A percentile compares a stretch with the other conserved stretches of the same genome.
Evolutionary conservation across 208 protist genomes (phyloP).

Genomic region (Leishmania amazonensis): DNA sequence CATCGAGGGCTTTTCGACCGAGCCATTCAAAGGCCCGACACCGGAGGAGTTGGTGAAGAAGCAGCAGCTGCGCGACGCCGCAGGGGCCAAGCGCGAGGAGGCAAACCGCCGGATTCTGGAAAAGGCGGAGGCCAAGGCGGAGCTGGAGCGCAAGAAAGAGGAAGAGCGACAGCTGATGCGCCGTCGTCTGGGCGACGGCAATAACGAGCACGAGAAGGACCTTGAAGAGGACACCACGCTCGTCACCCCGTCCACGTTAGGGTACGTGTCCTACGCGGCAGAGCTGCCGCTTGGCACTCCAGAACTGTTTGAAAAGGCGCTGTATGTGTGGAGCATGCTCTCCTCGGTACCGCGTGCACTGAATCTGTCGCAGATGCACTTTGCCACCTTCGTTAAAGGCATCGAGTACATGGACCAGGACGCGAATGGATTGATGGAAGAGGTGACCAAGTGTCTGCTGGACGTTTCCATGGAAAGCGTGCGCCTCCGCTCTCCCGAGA

Average conservation of each 20-base stretch:
- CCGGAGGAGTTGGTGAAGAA: conserved; percentile 63
- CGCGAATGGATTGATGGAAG: conserved; percentile 84
- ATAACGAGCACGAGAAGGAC: conserved; percentile 33
- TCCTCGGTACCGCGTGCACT: conserved; percentile 64
- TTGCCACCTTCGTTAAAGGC: conserved; percentile 72
- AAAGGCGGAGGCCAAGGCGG: conserved; percentile 48
- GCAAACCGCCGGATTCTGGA: conserved; percentile 46
- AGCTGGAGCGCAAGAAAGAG: conserved; percentile 51
- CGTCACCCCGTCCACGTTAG: conserved; percentile 36
- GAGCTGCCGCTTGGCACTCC: conserved; percentile 39
- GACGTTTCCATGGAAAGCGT: conserved; percentile 60
- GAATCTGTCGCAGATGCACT: conserved; percentile 79
- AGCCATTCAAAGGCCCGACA: conserved; percentile 51
- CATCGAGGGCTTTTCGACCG: conserved; percentile 84
- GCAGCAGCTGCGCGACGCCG: conserved; percentile 48
- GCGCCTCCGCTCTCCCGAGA: conserved; percentile 44
- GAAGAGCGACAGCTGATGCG: conserved; percentile 69
- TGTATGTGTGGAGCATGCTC: conserved; percentile 81
- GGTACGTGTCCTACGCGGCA: conserved; percentile 58
- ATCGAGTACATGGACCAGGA: conserved; percentile 61
- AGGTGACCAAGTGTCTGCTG: conserved; percentile 62
- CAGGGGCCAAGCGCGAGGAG: conserved; percentile 71
- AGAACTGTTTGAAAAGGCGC: conserved; percentile 66
- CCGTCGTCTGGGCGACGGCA: conserved; percentile 39
- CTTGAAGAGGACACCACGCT: conserved; percentile 60